Conservation (phyloP, 225 moss, liverwort and hornwort genomes). For the Sphagnum contortum region DNA sequence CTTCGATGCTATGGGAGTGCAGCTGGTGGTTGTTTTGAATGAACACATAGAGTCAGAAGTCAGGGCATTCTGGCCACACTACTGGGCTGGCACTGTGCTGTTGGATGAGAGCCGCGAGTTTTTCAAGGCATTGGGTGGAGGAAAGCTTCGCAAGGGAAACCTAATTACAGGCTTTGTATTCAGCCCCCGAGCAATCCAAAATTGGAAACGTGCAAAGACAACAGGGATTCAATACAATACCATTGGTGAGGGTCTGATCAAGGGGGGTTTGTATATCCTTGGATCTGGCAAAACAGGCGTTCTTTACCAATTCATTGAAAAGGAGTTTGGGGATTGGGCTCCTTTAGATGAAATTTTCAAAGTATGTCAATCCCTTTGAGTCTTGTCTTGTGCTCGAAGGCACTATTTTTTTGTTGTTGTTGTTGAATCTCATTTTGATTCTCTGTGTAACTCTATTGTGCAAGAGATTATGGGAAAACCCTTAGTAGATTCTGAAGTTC, state of each 20-base stretch:
- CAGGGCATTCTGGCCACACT: slow-evolving; percentile 79
- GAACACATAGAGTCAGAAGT: slow-evolving; percentile 81
- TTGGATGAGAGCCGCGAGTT: slow-evolving; percentile 78
- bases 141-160: slow-evolving; percentile 64
- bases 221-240: slow-evolving; percentile 45
- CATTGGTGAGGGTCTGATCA: slow-evolving; percentile 62
- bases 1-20: slow-evolving; percentile 76
- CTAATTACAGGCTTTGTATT: slow-evolving; percentile 62
- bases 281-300: slow-evolving; percentile 58
- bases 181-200: slow-evolving; percentile 48
- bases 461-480: no score
- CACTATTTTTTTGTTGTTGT: no score
- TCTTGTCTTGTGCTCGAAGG: no score
- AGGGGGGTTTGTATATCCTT: slow-evolving; percentile 71
- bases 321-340: no score
- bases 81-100: slow-evolving; percentile 79
- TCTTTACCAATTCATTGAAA: slow-evolving; percentile 74
- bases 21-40: slow-evolving; percentile 71
- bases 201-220: slow-evolving; percentile 68
- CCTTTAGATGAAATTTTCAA: no score
- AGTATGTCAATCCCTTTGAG: no score
- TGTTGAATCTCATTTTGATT: no score
- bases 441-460: no score
- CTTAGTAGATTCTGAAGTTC: no score
- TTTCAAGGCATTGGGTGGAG: slow-evolving; percentile 74